A percentile compares a stretch with the other conserved stretches of the same genome.
Conservation (phyloP, 257 asterid species). For the Fraxinus cuspidata region DNA sequence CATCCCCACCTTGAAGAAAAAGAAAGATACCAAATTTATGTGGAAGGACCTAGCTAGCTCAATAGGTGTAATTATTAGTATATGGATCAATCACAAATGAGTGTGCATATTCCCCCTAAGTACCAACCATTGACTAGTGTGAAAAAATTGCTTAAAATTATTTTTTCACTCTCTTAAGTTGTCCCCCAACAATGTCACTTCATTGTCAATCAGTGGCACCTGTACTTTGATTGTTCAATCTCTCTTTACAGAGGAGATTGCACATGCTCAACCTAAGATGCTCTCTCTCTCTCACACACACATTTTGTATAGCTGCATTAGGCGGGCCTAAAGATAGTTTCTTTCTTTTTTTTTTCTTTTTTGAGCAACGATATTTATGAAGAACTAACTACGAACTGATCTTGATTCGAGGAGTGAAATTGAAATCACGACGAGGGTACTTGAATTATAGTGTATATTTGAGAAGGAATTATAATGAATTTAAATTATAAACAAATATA, state of each 20-base stretch:
- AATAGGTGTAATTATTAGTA: slow-evolving; percentile 15
- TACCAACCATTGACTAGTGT: slow-evolving; percentile 43
- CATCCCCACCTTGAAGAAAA: background rate
- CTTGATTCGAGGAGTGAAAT: no score
- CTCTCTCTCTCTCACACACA: background rate
- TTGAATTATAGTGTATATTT: no score
- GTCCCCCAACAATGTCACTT: slow-evolving; percentile 56
- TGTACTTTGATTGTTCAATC: slow-evolving; percentile 44
- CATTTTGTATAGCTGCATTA: no score
- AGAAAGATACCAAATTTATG: background rate
- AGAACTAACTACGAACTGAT: no score
- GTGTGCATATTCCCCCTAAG: slow-evolving; percentile 43
- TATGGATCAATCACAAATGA: slow-evolving; percentile 24
- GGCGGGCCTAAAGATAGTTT: background rate
- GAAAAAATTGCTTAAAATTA: slow-evolving; percentile 15
- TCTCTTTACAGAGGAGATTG: slow-evolving; percentile 61
- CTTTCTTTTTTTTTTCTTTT: background rate
- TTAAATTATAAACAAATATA: no score
- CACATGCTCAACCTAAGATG: slow-evolving; percentile 42
- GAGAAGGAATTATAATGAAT: no score
- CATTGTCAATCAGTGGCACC: slow-evolving; percentile 37
- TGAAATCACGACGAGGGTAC: no score
- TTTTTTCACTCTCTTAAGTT: slow-evolving; percentile 30
- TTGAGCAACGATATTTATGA: background rate
- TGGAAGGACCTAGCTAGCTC: background rate